Evolutionary conservation across 495 filamentous ascomycete species (phyloP).

Genomic region (Daldinia bambusicola): DNA sequence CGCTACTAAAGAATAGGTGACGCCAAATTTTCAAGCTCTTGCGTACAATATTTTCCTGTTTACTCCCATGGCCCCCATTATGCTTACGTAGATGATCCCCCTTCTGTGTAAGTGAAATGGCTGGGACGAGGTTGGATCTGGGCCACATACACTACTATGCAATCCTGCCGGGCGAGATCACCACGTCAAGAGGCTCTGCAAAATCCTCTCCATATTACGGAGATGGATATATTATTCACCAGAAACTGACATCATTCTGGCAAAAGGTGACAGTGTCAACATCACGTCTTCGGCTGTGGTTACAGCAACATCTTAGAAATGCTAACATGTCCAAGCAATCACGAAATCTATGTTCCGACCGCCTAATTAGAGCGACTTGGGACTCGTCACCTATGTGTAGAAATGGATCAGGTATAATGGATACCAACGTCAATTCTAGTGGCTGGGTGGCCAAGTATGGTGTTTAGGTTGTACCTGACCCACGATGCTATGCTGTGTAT

Average conservation of each 20-base stretch:
- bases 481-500: constrained; percentile 19
- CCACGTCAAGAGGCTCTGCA: constrained; percentile 19
- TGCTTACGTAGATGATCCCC: not conserved
- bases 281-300: not conserved
- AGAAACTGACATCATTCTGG: not conserved
- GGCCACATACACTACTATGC: no score
- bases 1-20: constrained; percentile 4
- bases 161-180: constrained; percentile 27
- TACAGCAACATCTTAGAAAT: not conserved
- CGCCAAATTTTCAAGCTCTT: constrained; percentile 17
- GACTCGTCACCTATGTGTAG: not conserved
- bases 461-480: constrained; percentile 26
- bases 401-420: not conserved
- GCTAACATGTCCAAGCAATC: not conserved
- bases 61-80: not conserved
- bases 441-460: constrained; percentile 21
- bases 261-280: not conserved
- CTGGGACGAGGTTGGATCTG: constrained; percentile 14
- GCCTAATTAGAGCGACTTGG: not conserved
- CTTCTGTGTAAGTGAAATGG: not conserved
- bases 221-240: not conserved
- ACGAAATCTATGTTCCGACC: not conserved
- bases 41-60: constrained; percentile 13
- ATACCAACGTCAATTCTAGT: constrained; percentile 13
- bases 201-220: constrained; percentile 33